Conservation (phyloP, 805 yeast genomes). For the Suhomyces prunicola region DNA sequence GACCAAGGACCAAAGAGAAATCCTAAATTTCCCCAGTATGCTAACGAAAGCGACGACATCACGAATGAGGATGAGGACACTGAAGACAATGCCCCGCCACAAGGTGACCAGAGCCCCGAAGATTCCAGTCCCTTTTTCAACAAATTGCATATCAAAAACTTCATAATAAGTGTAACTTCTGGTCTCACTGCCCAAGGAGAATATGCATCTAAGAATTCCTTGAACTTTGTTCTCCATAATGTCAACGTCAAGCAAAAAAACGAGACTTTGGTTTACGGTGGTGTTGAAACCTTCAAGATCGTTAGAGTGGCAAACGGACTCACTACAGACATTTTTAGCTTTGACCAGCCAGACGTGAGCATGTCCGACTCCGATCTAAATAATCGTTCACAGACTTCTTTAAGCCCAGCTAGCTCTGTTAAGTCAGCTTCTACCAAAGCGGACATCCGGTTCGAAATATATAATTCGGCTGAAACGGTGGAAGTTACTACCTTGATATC, state of each 20-base stretch:
- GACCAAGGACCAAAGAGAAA: conserved; percentile 6
- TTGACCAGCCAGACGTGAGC: conserved; percentile 3
- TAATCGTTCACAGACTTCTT: background rate
- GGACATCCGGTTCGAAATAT: conserved; percentile 54
- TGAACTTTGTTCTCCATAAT: conserved; percentile 21
- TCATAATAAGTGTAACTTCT: conserved; percentile 46
- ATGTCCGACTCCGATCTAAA: background rate
- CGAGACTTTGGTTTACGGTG: conserved; percentile 45
- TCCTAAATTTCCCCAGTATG: conserved; percentile 25
- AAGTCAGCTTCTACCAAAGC: conserved; percentile 25
- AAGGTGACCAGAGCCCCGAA: conserved; percentile 4
- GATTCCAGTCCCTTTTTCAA: conserved; percentile 29
- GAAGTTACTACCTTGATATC: conserved; percentile 44
- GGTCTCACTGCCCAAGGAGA: conserved; percentile 40
- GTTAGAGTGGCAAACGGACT: conserved; percentile 10
- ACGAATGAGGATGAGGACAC: conserved; percentile 8
- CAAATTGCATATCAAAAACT: conserved; percentile 32
- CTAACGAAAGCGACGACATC: conserved; percentile 7
- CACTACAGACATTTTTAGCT: conserved; percentile 1
- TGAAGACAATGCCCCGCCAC: conserved; percentile 4
- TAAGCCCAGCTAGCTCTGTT: background rate
- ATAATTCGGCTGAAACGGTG: conserved; percentile 15
- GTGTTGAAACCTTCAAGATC: conserved; percentile 35
- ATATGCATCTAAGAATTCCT: conserved; percentile 34
- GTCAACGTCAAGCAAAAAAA: conserved; percentile 44